A percentile compares a stretch with the other conserved stretches of the same genome.
phyloP scores from a whole-genome alignment of 176 grass and related monocot genomes.

The Cymbopogon citratus region DNA sequence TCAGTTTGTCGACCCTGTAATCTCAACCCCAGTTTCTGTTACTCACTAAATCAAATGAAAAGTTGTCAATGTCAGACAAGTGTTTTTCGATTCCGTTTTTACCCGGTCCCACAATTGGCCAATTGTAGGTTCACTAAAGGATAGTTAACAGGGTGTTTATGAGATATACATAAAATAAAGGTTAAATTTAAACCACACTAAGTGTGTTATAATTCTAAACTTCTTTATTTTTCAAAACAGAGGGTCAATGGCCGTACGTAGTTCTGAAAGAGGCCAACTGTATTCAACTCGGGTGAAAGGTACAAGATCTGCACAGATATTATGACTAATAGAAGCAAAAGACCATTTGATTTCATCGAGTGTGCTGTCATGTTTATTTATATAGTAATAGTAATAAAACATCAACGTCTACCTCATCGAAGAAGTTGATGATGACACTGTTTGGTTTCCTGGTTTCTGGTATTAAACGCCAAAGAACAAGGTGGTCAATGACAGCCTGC shows the following conservation, averaged over 20 bases:
- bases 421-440: slow-evolving; percentile 97
- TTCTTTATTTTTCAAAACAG: background rate
- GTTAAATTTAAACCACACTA: background rate
- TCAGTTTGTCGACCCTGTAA: background rate
- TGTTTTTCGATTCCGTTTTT: background rate
- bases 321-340: slow-evolving; percentile 17
- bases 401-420: slow-evolving; percentile 75
- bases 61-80: background rate
- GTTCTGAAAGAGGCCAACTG: background rate
- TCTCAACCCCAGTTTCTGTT: background rate
- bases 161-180: background rate
- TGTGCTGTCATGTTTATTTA: slow-evolving; percentile 20
- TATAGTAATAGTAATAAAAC: slow-evolving; percentile 21
- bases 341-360: slow-evolving; percentile 17
- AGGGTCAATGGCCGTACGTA: background rate
- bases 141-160: background rate
- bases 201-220: background rate
- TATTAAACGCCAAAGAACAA: slow-evolving; percentile 96
- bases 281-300: background rate
- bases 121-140: background rate
- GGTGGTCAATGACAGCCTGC: slow-evolving; percentile 88
- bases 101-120: background rate
- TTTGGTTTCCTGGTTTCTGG: slow-evolving; percentile 93
- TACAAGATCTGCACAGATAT: background rate
- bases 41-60: background rate